Evolutionary conservation across 768 basidiomycete genomes (phyloP).

Genomic region (Panellus pusillus): DNA sequence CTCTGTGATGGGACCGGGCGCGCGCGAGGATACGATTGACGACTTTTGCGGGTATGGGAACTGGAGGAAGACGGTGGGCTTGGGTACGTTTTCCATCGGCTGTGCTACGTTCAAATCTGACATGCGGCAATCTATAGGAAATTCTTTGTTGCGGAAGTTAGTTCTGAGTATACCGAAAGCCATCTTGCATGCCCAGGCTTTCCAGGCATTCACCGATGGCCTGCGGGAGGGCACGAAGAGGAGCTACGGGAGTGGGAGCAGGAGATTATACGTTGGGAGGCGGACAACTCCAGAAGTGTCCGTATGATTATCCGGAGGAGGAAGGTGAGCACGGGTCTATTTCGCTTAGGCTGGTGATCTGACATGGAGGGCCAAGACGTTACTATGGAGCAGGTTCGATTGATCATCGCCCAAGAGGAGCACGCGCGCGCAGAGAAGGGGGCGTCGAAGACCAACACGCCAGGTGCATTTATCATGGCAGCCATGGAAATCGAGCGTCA

Average conservation of each 20-base stretch:
- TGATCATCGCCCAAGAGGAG: conserved; percentile 20
- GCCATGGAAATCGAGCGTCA: conserved; percentile 16
- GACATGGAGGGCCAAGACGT: conserved; percentile 10
- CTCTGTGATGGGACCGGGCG: conserved; percentile 20
- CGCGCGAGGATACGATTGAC: conserved; percentile 18
- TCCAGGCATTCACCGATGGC: conserved; percentile 18
- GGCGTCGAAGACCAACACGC: background rate
- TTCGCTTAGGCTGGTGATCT: no score
- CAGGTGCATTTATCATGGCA: conserved; percentile 16
- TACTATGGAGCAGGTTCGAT: conserved; percentile 13
- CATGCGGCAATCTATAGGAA: background rate
- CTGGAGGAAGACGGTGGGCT: conserved; percentile 8
- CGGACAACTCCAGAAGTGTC: conserved; percentile 11
- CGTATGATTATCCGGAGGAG: conserved; percentile 18
- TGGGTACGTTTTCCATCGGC: background rate
- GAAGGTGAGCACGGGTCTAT: no score
- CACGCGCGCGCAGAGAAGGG: no score
- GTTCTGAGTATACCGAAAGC: conserved; percentile 19
- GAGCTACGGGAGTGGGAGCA: conserved; percentile 19
- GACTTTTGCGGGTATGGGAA: conserved; percentile 18
- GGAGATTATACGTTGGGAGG: conserved; percentile 17
- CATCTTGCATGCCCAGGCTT: conserved; percentile 10
- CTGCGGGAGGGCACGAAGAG: conserved; percentile 10
- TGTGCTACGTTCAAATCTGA: background rate
- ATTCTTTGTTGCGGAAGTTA: conserved; percentile 4